Evolutionary conservation across 2,329 filamentous ascomycete species (phyloP).

Genomic region (Beauveria scarabaeidicola): DNA sequence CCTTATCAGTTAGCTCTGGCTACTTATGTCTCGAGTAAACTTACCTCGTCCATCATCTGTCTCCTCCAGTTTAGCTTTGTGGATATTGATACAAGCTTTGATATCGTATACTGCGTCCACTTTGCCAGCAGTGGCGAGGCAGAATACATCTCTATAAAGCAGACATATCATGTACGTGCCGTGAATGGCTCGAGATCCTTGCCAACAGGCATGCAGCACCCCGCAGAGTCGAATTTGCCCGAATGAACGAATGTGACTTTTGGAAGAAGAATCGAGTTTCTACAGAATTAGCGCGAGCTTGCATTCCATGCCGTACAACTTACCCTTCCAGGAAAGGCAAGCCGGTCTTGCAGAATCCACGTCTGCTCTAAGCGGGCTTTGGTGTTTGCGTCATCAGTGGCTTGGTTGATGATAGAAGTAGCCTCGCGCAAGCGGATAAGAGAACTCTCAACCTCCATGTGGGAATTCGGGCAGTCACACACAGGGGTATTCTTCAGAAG

Average conservation of each 20-base stretch:
- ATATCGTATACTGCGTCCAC: constrained; percentile 62
- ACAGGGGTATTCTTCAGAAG: constrained; percentile 76
- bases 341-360: constrained; percentile 73
- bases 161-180: constrained; percentile 80
- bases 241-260: constrained; percentile 65
- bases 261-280: constrained; percentile 44
- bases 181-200: constrained; percentile 55
- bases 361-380: constrained; percentile 69
- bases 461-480: constrained; percentile 73
- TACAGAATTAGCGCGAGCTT: constrained; percentile 17
- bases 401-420: constrained; percentile 72
- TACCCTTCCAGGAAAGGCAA: constrained; percentile 67
- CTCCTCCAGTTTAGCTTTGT: constrained; percentile 58
- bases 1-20: constrained; percentile 41
- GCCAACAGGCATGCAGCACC: constrained; percentile 74
- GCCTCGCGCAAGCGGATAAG: constrained; percentile 64
- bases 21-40: constrained; percentile 12
- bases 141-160: constrained; percentile 71
- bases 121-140: constrained; percentile 62
- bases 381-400: constrained; percentile 66
- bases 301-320: too few species aligned
- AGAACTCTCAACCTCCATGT: constrained; percentile 69
- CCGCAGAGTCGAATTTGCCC: constrained; percentile 78
- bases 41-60: constrained; percentile 67
- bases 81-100: constrained; percentile 63